Conservation (phyloP, 495 filamentous ascomycete genomes). For the Immersiella caudata region DNA sequence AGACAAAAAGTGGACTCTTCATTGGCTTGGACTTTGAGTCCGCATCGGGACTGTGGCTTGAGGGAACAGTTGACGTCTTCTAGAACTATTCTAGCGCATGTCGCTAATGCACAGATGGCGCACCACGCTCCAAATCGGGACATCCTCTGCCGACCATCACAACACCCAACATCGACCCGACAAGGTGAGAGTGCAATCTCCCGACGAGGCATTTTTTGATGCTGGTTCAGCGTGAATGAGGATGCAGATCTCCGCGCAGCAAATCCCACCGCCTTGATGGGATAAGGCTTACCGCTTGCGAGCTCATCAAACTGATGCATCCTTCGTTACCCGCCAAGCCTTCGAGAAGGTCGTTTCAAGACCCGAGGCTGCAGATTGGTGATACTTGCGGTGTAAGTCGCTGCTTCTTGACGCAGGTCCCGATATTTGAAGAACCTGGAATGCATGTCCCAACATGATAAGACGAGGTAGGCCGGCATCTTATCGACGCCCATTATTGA, state of each 20-base stretch:
- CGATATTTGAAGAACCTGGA: background rate
- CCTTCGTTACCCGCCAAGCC: constrained; percentile 1
- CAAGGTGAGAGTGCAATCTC: constrained; percentile 11
- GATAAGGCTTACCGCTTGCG: background rate
- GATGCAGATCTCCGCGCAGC: background rate
- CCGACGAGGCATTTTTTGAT: constrained; percentile 23
- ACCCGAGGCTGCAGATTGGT: background rate
- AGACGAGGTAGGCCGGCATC: background rate
- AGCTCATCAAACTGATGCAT: background rate
- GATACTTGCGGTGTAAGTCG: background rate
- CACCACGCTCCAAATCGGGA: constrained; percentile 1
- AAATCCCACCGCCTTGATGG: background rate
- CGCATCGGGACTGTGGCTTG: constrained; percentile 23
- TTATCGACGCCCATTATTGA: background rate
- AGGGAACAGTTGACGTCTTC: constrained; percentile 41
- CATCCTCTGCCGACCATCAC: background rate
- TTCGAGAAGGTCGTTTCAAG: constrained; percentile 10
- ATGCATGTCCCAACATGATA: background rate
- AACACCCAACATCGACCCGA: constrained; percentile 19
- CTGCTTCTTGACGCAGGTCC: constrained; percentile 1
- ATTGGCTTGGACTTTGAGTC: constrained; percentile 33
- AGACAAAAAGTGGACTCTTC: background rate
- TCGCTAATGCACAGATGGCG: constrained; percentile 24
- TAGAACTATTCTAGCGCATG: constrained; percentile 42
- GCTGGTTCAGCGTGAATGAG: background rate